phyloP scores from a whole-genome alignment of 805 yeast genomes.

The Suhomyces pyralidae region DNA sequence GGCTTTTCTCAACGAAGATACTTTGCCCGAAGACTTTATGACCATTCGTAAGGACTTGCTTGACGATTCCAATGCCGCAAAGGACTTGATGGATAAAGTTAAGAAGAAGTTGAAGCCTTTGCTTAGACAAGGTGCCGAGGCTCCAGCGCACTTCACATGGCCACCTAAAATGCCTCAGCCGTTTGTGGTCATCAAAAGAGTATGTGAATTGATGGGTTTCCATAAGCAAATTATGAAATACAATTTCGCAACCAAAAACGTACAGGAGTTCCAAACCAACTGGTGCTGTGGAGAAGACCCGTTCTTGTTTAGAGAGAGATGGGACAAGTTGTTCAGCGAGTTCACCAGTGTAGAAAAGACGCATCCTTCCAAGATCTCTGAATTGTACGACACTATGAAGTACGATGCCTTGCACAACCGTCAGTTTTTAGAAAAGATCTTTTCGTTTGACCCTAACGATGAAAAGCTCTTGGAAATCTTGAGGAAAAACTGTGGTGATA shows the following conservation, averaged over 20 bases:
- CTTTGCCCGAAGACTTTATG: slow-evolving; percentile 70
- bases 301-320: slow-evolving; percentile 81
- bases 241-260: slow-evolving; percentile 68
- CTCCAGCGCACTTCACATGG: slow-evolving; percentile 98
- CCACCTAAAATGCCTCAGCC: slow-evolving; percentile 99
- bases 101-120: slow-evolving; percentile 94
- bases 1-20: slow-evolving; percentile 57
- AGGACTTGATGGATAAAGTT: slow-evolving; percentile 95
- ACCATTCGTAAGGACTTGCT: slow-evolving; percentile 83
- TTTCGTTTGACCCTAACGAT: slow-evolving; percentile 56
- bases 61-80: slow-evolving; percentile 98
- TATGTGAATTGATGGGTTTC: slow-evolving; percentile 91
- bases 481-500: slow-evolving; percentile 42
- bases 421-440: slow-evolving; percentile 78
- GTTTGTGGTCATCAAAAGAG: slow-evolving; percentile 86
- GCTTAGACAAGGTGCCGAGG: slow-evolving; percentile 91
- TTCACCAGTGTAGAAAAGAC: slow-evolving; percentile 91
- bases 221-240: slow-evolving; percentile 80
- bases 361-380: slow-evolving; percentile 95
- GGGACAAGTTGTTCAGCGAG: slow-evolving; percentile 95
- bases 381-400: slow-evolving; percentile 96
- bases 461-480: slow-evolving; percentile 31
- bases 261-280: slow-evolving; percentile 61
- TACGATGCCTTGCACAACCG: slow-evolving; percentile 96
- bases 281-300: slow-evolving; percentile 99